These are phyloP conservation scores for Simplicillium aogashimaense DNA, from an alignment of 2,329 filamentous ascomycete genomes.

Conservation along the genomic window DNA sequence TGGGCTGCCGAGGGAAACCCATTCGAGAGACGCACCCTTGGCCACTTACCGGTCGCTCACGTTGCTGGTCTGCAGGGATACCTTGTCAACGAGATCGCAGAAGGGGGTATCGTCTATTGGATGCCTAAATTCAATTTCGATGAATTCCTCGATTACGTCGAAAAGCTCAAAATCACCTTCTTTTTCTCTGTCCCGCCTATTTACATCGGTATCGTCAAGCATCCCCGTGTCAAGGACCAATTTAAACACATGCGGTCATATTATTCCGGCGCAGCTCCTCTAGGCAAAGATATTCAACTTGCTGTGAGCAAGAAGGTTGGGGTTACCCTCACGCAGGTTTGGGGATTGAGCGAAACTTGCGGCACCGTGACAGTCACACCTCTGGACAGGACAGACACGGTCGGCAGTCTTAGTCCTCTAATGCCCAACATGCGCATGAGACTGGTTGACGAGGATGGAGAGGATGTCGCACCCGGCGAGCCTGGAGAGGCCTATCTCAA, in stretches of 20 bases:
- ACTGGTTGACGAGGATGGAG: constrained; percentile 27
- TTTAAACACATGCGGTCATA: constrained; percentile 39
- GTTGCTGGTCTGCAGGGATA: constrained; percentile 36
- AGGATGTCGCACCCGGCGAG: constrained; percentile 26
- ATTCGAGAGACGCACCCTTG: constrained; percentile 24
- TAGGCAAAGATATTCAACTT: constrained; percentile 42
- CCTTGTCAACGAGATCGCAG: constrained; percentile 27
- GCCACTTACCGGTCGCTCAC: constrained; percentile 34
- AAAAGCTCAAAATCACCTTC: constrained; percentile 37
- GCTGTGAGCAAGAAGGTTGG: constrained; percentile 38
- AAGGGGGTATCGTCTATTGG: constrained; percentile 45
- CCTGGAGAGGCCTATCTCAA: constrained; percentile 57
- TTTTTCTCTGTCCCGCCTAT: constrained; percentile 54
- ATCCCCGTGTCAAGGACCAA: constrained; percentile 42
- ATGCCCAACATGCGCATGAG: constrained; percentile 19
- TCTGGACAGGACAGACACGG: constrained; percentile 26
- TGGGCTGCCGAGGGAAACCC: constrained; percentile 7
- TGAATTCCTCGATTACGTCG: constrained; percentile 42
- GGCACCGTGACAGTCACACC: constrained; percentile 36
- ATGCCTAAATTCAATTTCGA: constrained; percentile 50
- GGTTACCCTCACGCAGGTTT: constrained; percentile 39
- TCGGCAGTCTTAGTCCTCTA: constrained; percentile 31
- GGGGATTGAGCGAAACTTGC: constrained; percentile 48
- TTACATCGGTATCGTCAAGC: constrained; percentile 48
- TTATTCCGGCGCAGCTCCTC: constrained; percentile 43